phyloP scores from a whole-genome alignment of 805 yeast genomes.

The Hanseniaspora clermontiae region DNA sequence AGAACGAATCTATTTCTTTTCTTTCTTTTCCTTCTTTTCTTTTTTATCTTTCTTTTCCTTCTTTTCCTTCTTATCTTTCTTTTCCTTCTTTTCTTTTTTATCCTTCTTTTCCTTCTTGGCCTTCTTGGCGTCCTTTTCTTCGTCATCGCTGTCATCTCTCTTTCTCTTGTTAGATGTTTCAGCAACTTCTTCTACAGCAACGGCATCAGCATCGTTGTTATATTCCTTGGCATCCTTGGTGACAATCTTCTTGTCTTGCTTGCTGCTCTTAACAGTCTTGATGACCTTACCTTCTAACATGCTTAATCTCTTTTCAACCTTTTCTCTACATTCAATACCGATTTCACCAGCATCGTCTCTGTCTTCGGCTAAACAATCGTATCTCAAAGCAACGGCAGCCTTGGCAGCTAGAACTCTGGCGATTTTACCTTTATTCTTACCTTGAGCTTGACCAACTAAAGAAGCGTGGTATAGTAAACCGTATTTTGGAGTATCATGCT shows the following conservation, averaged over 20 bases:
- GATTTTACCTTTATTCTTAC: slow-evolving; percentile 96
- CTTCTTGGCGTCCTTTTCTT: slow-evolving; percentile 26
- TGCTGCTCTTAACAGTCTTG: slow-evolving; percentile 74
- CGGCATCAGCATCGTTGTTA: slow-evolving; percentile 89
- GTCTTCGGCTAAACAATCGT: slow-evolving; percentile 93
- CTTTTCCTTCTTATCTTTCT: slow-evolving; percentile 30
- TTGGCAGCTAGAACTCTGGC: slow-evolving; percentile 98
- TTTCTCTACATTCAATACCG: slow-evolving; percentile 81
- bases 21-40: slow-evolving; percentile 28
- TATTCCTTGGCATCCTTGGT: slow-evolving; percentile 75
- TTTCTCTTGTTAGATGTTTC: slow-evolving; percentile 27
- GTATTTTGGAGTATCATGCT: slow-evolving; percentile 96
- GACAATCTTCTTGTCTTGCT: slow-evolving; percentile 76
- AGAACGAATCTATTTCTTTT: slow-evolving; percentile 24
- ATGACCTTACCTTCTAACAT: slow-evolving; percentile 93
- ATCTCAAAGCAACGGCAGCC: slow-evolving; percentile 93
- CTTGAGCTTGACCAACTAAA: slow-evolving; percentile 93
- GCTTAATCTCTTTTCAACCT: slow-evolving; percentile 88
- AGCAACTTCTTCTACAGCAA: slow-evolving; percentile 29
- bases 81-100: slow-evolving; percentile 24
- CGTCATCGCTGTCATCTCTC: slow-evolving; percentile 20
- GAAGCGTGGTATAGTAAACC: slow-evolving; percentile 96
- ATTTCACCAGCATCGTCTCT: slow-evolving; percentile 90
- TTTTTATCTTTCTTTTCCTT: slow-evolving; percentile 23
- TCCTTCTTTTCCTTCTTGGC: slow-evolving; percentile 23